Evolutionary conservation across 2,329 filamentous ascomycete species (phyloP).

Genomic region (Dryadomyces sulphureus): DNA sequence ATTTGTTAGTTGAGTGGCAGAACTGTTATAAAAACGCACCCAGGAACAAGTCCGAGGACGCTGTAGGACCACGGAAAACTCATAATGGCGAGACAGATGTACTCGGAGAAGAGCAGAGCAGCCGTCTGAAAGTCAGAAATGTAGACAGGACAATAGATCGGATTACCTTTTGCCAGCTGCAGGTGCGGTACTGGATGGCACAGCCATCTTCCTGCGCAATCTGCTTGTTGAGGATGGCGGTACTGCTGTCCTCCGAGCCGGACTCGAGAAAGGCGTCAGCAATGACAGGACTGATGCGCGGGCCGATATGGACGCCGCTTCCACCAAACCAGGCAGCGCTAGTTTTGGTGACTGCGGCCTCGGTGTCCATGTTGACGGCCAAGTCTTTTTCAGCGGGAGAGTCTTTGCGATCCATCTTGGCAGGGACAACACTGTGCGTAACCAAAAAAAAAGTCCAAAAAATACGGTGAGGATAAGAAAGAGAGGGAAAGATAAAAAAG

Average conservation of each 20-base stretch:
- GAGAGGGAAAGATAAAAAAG: conserved; percentile 1
- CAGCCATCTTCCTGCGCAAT: conserved; percentile 62
- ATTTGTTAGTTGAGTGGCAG: conserved; percentile 8
- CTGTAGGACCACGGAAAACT: conserved; percentile 92
- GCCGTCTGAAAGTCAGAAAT: conserved; percentile 41
- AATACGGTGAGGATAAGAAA: conserved; percentile 4
- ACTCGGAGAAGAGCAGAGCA: conserved; percentile 81
- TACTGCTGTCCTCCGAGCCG: conserved; percentile 29
- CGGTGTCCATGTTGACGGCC: conserved; percentile 3
- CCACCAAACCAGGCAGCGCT: conserved; percentile 25
- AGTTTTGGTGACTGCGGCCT: conserved; percentile 12
- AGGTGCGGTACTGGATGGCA: conserved; percentile 82
- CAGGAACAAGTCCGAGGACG: conserved; percentile 71
- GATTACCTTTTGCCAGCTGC: conserved; percentile 73
- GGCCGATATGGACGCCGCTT: conserved; percentile 27
- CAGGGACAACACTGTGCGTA: not conserved
- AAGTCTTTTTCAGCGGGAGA: conserved; percentile 4
- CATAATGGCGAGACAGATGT: conserved; percentile 88
- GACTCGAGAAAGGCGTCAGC: conserved; percentile 19
- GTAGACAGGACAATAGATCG: not conserved
- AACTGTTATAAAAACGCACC: conserved; percentile 18
- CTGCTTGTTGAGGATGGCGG: conserved; percentile 45
- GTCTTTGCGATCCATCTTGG: conserved; percentile 9
- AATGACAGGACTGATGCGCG: conserved; percentile 34
- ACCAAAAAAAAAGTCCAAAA: not conserved